Conservation (phyloP, 2,329 filamentous ascomycete genomes). For the Xylariaceae sp. region DNA sequence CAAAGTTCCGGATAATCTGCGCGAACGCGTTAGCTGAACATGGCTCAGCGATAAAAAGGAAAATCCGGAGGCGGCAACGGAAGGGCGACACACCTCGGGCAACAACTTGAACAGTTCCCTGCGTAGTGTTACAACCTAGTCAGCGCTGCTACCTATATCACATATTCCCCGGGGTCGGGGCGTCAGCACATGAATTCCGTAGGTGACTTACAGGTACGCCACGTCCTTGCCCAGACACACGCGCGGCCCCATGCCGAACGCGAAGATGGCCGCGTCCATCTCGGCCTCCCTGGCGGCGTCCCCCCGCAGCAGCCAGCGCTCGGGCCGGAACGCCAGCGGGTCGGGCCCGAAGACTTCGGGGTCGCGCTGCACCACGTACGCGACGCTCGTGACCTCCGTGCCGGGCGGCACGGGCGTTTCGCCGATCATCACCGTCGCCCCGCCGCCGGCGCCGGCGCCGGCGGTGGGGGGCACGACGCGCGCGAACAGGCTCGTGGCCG, state of each 20-base stretch:
- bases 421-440: no score
- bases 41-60: not conserved
- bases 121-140: no score
- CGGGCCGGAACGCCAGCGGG: constrained; percentile 23
- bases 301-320: constrained; percentile 20
- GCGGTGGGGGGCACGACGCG: constrained; percentile 7
- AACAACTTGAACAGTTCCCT: constrained; percentile 2
- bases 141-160: no score
- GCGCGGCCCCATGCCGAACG: constrained; percentile 2
- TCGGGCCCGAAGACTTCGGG: constrained; percentile 23
- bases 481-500: constrained; percentile 7
- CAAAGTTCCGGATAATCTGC: constrained; percentile 2
- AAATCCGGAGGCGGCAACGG: not conserved
- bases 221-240: constrained; percentile 1
- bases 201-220: not conserved
- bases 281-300: not conserved
- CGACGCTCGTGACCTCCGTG: constrained; percentile 23
- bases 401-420: constrained; percentile 9
- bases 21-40: not conserved
- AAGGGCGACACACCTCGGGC: constrained; percentile 1
- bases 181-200: no score
- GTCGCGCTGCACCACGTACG: constrained; percentile 24
- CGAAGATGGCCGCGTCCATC: constrained; percentile 2
- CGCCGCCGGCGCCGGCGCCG: no score
- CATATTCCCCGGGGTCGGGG: no score